Evolutionary conservation across 202 grass and related monocot species (phyloP).

Genomic region (Elaeis oleifera): DNA sequence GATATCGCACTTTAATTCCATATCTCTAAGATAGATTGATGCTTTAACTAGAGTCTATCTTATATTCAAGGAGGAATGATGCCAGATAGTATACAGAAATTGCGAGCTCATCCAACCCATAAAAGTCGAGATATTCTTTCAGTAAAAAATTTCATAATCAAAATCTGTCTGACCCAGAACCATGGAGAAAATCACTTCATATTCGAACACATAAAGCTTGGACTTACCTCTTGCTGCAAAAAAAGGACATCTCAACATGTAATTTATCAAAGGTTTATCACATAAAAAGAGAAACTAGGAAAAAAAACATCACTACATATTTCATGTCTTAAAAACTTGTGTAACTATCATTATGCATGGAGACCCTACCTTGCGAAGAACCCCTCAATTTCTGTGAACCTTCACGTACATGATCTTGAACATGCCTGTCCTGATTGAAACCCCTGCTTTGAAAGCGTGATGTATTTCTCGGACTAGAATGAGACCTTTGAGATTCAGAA

Average conservation of each 20-base stretch:
- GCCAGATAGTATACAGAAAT: constrained; percentile 42
- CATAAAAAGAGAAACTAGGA: no score
- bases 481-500: constrained; percentile 53
- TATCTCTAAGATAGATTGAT: constrained; percentile 42
- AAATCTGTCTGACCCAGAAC: constrained; percentile 41
- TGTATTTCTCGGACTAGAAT: constrained; percentile 59
- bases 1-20: constrained; percentile 55
- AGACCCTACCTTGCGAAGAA: constrained; percentile 84
- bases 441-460: constrained; percentile 47
- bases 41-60: constrained; percentile 44
- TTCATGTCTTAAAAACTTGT: constrained; percentile 7
- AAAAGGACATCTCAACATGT: constrained; percentile 19
- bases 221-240: constrained; percentile 99
- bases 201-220: constrained; percentile 55
- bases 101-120: constrained; percentile 38
- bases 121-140: constrained; percentile 37
- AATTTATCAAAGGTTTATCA: background rate
- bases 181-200: constrained; percentile 46
- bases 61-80: constrained; percentile 34
- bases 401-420: constrained; percentile 46
- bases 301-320: background rate
- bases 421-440: constrained; percentile 41
- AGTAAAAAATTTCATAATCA: constrained; percentile 37
- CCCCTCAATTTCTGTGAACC: constrained; percentile 50
- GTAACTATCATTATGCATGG: constrained; percentile 27